Base-by-base conservation (phyloP, 306 rosid genomes). In the Cucurbita moschata region DNA sequence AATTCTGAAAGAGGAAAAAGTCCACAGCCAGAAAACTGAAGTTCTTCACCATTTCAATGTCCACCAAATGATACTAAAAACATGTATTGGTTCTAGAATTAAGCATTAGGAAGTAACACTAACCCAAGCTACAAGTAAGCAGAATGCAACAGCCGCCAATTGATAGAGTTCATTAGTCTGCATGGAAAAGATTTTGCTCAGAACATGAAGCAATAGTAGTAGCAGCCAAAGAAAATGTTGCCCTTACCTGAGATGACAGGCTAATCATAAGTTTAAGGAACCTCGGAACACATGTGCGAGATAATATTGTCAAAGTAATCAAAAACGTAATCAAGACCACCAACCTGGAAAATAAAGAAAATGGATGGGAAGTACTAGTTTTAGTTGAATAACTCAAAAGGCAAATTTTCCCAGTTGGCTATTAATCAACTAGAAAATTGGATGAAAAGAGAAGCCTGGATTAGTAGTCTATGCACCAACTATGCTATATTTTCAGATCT, bases 161-260 rank as follows among this genome's bases (percentile, higher is more conserved):
- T 94, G 98, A 84, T 94, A 94, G 74, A 94, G 98, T 72, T 94
- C 98, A 75, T 94, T 90, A 65, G 97, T 94, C 98, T 94, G 96
- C 85, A 71, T 62, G 79, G 53, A 76, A 74, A 73, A 80, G 52
- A 5, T 19, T 62, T 59, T 55, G 60, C 61, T 77, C 35, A 79
- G 58, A 76, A 57, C 8, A 30, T 37, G 59, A 49, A 47, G 47
- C 64, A 74, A 57, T 51, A 55, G 76, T 80, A 51, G 69, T 59
- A 57, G 21, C 62, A 70, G 71, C 73, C 47, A 66, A 58, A 79
- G 77, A 77, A 43, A 58, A 73, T 19, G 74, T 40, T 61, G 77
- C 77, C 47, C 60, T 53, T 79, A 94, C 99, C 96, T 88, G 96
- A 77, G 95, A 89, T 77, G 97, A 94, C 72, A 91, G 79, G 89